Evolutionary conservation across 1,284 basidiomycete genomes (phyloP).

Genomic region (Irpex lacteus): DNA sequence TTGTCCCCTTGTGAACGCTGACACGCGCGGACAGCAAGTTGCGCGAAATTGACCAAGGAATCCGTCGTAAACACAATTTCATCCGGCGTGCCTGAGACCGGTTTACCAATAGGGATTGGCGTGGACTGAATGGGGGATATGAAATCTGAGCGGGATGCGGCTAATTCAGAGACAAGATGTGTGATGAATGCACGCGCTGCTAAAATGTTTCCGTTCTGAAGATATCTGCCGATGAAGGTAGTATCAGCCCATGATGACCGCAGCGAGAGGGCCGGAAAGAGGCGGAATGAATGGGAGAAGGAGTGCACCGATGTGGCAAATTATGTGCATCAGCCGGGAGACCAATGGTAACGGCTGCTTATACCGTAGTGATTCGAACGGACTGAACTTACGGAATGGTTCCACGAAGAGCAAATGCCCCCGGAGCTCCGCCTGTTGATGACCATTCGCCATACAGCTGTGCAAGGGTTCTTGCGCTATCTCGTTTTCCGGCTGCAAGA

Average conservation of each 20-base stretch:
- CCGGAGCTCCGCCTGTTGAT: slow-evolving; percentile 42
- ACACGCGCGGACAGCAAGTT: slow-evolving; percentile 81
- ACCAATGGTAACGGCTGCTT: not conserved
- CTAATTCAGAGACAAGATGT: slow-evolving; percentile 65
- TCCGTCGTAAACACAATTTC: slow-evolving; percentile 76
- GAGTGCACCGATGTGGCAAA: not conserved
- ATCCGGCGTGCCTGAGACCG: slow-evolving; percentile 38
- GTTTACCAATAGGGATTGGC: slow-evolving; percentile 37
- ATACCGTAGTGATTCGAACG: slow-evolving; percentile 6
- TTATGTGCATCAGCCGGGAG: not conserved
- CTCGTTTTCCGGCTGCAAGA: slow-evolving; percentile 80
- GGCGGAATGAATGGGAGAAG: not conserved
- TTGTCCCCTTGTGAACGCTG: slow-evolving; percentile 79
- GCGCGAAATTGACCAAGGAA: slow-evolving; percentile 79
- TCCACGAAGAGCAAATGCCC: slow-evolving; percentile 79
- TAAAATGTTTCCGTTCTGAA: slow-evolving; percentile 86
- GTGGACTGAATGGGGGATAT: slow-evolving; percentile 40
- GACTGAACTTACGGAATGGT: slow-evolving; percentile 67
- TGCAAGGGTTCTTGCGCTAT: slow-evolving; percentile 83
- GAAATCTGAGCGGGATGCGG: slow-evolving; percentile 38
- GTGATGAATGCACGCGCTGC: slow-evolving; percentile 83
- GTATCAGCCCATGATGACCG: slow-evolving; percentile 6
- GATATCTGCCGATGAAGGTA: slow-evolving; percentile 49
- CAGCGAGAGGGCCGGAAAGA: not conserved
- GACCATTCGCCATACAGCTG: slow-evolving; percentile 85